phyloP scores from a whole-genome alignment of 2,329 filamentous ascomycete genomes.

The Pyrenochaeta sp. region DNA sequence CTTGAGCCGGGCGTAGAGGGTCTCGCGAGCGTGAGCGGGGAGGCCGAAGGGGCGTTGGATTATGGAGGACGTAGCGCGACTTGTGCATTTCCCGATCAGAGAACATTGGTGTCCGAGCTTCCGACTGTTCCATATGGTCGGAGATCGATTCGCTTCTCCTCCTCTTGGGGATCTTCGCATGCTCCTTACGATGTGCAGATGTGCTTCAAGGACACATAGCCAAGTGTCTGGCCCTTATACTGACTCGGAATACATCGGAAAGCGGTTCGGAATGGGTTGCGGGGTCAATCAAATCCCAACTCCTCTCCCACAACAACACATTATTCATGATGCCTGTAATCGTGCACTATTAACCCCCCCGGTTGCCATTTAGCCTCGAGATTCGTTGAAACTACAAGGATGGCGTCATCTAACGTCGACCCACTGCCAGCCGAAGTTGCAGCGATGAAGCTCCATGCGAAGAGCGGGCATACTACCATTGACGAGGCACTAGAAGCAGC shows the following conservation, averaged over 20 bases:
- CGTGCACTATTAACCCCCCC: background rate
- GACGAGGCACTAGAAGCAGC: constrained; percentile 30
- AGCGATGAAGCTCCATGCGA: constrained; percentile 16
- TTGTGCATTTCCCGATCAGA: background rate
- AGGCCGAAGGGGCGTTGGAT: background rate
- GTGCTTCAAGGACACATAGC: background rate
- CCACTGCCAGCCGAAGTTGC: constrained; percentile 4
- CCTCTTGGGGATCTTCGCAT: background rate
- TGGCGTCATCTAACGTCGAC: constrained; percentile 18
- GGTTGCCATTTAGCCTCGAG: background rate
- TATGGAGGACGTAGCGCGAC: background rate
- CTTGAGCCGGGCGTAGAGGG: background rate
- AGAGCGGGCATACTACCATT: constrained; percentile 13
- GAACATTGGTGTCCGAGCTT: background rate
- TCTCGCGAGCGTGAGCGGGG: background rate
- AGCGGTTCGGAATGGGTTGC: background rate
- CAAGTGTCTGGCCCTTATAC: too few species aligned
- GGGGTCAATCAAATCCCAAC: background rate
- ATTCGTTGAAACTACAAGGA: background rate
- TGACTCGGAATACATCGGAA: background rate
- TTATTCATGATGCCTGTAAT: background rate
- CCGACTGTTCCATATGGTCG: background rate
- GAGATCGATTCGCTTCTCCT: background rate
- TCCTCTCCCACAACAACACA: background rate
- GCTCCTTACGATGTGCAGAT: background rate